phyloP scores from a whole-genome alignment of 1,284 basidiomycete species.

The Macrocystidia cucumis region DNA sequence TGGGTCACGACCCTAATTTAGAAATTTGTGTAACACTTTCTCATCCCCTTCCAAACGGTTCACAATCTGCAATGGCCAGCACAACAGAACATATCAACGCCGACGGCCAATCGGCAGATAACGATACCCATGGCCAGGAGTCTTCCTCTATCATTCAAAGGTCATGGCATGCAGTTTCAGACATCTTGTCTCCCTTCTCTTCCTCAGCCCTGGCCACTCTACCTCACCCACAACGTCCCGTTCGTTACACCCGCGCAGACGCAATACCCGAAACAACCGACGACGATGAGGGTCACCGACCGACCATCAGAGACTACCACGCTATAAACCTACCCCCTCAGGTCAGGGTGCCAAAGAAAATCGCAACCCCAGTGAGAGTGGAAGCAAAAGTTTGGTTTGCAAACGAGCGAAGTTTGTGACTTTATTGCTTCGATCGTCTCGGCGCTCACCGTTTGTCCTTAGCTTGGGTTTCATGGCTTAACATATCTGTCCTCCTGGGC shows the following conservation, averaged over 20 bases:
- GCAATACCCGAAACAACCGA: slow-evolving; percentile 55
- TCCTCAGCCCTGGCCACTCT: slow-evolving; percentile 58
- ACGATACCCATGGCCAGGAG: no score
- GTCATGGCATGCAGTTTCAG: slow-evolving; percentile 53
- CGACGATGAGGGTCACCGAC: slow-evolving; percentile 43
- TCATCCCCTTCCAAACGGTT: no score
- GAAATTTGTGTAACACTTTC: no score
- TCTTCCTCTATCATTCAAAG: slow-evolving; percentile 25
- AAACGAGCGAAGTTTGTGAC: slow-evolving; percentile 81
- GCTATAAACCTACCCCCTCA: slow-evolving; percentile 57
- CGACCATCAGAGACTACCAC: slow-evolving; percentile 63
- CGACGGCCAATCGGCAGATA: no score
- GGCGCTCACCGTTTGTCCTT: slow-evolving; percentile 5
- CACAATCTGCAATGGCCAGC: no score
- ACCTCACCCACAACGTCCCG: slow-evolving; percentile 46
- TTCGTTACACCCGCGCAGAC: slow-evolving; percentile 61
- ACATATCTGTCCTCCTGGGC: slow-evolving; percentile 79
- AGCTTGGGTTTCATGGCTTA: slow-evolving; percentile 93
- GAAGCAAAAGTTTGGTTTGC: slow-evolving; percentile 99
- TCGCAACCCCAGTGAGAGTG: slow-evolving; percentile 84
- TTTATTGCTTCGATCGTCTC: background rate
- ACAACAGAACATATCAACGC: no score
- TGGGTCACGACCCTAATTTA: no score
- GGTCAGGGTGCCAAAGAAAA: slow-evolving; percentile 78
- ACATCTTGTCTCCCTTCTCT: slow-evolving; percentile 64